phyloP scores from a whole-genome alignment of 768 basidiomycete species.

The Termitomyces sp. region DNA sequence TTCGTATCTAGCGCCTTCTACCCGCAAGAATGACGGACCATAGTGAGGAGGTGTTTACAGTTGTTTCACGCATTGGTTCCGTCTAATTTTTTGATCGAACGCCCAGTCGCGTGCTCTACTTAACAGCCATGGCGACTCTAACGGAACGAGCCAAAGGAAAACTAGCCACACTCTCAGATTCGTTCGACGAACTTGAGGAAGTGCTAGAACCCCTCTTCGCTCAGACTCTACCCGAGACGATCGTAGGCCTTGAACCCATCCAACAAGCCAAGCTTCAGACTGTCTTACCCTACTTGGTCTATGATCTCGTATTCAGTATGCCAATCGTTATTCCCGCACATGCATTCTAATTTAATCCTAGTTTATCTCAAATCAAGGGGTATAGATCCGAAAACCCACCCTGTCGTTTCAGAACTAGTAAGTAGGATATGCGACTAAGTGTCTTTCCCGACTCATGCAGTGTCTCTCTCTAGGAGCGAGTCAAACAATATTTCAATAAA shows the following conservation, averaged over 20 bases:
- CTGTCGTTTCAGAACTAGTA: constrained; percentile 70
- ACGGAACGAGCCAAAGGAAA: constrained; percentile 41
- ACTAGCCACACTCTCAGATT: constrained; percentile 44
- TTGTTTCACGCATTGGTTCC: constrained; percentile 21
- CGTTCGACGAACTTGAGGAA: constrained; percentile 67
- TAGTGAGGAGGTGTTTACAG: constrained; percentile 30
- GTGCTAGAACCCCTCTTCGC: constrained; percentile 63
- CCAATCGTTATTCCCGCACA: constrained; percentile 6
- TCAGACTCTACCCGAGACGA: constrained; percentile 61
- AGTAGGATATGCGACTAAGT: constrained; percentile 30
- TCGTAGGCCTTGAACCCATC: constrained; percentile 60
- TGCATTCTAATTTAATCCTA: constrained; percentile 22
- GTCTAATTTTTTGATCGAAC: constrained; percentile 10
- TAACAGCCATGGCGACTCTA: constrained; percentile 36
- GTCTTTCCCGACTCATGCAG: neutral
- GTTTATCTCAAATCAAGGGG: constrained; percentile 81
- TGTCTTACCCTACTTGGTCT: constrained; percentile 73
- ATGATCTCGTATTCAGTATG: constrained; percentile 84
- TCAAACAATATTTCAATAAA: constrained; percentile 80
- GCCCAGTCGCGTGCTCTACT: neutral
- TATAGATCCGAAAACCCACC: constrained; percentile 74
- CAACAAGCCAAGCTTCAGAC: constrained; percentile 83
- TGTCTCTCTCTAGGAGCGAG: constrained; percentile 49
- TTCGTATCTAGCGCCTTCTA: neutral
- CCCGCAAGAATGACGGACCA: constrained; percentile 32